Evolutionary conservation across 306 rosid species (phyloP).

Genomic region (Cucumis sativus): DNA sequence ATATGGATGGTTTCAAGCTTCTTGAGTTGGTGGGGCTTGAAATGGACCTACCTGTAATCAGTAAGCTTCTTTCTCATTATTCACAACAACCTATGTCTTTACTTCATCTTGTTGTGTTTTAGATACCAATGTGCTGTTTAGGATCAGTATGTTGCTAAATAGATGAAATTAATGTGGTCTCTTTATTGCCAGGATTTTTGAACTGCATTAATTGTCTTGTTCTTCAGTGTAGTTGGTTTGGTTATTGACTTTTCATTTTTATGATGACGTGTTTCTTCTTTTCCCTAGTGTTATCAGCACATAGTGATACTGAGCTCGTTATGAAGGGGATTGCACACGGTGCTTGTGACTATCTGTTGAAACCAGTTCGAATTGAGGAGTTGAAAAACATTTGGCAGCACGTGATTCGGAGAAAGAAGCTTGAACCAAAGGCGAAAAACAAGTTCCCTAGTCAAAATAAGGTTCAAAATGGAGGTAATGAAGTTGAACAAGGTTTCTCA

Average conservation of each 20-base stretch:
- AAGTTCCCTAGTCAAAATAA: slow-evolving; percentile 19
- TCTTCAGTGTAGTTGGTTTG: not conserved
- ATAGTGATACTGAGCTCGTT: slow-evolving; percentile 55
- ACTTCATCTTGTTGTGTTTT: slow-evolving; percentile 4
- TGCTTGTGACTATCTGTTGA: slow-evolving; percentile 73
- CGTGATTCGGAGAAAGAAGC: slow-evolving; percentile 51
- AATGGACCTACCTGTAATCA: slow-evolving; percentile 84
- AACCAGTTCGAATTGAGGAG: slow-evolving; percentile 71
- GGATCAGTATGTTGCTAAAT: not conserved
- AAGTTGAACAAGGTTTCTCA: slow-evolving; percentile 18
- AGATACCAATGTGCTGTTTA: not conserved
- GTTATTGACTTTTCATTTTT: slow-evolving; percentile 6
- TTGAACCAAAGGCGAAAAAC: slow-evolving; percentile 30
- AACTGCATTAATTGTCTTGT: slow-evolving; percentile 1
- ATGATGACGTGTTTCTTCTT: not conserved
- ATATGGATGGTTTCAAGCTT: slow-evolving; percentile 85
- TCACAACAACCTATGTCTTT: not conserved
- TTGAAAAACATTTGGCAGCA: slow-evolving; percentile 85
- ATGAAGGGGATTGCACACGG: slow-evolving; percentile 84
- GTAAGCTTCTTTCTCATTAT: slow-evolving; percentile 31
- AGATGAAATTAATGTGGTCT: not conserved
- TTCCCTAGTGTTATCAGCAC: slow-evolving; percentile 61
- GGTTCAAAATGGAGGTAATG: slow-evolving; percentile 13
- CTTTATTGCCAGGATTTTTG: not conserved
- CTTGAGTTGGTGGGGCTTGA: slow-evolving; percentile 74